phyloP scores from a whole-genome alignment of 108 stramenopile genomes.

The Cylindrotheca closterium region DNA sequence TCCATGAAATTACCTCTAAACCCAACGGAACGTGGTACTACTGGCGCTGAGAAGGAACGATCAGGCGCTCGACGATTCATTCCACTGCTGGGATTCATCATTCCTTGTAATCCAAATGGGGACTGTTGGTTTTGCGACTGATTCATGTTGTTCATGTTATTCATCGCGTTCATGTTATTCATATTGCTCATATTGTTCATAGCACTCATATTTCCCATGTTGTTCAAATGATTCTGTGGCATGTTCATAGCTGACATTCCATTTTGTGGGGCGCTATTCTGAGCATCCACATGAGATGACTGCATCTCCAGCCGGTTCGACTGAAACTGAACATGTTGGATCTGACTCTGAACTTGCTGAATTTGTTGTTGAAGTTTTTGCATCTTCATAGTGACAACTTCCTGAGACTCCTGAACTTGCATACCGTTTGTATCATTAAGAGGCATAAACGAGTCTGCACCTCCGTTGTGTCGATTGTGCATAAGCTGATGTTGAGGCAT shows the following conservation, averaged over 20 bases:
- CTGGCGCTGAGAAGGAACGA: slow-evolving; percentile 21
- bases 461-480: no score
- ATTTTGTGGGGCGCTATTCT: no score
- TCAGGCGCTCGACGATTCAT: slow-evolving; percentile 12
- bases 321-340: slow-evolving; percentile 16
- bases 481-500: neutral
- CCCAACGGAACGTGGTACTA: slow-evolving; percentile 1
- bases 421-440: neutral
- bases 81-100: slow-evolving; percentile 4
- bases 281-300: neutral
- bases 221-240: no score
- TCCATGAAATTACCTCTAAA: neutral
- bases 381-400: neutral
- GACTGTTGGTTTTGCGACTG: slow-evolving; percentile 4
- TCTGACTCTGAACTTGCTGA: slow-evolving; percentile 24
- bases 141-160: neutral
- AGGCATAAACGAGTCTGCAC: neutral
- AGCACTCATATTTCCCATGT: neutral
- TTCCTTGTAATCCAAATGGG: slow-evolving; percentile 1
- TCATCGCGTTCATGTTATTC: neutral
- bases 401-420: neutral
- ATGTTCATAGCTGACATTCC: no score
- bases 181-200: neutral
- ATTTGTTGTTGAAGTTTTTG: slow-evolving; percentile 22
- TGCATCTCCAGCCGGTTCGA: neutral